Conservation (phyloP, 2,329 filamentous ascomycete genomes). For the Polychaeton citri region DNA sequence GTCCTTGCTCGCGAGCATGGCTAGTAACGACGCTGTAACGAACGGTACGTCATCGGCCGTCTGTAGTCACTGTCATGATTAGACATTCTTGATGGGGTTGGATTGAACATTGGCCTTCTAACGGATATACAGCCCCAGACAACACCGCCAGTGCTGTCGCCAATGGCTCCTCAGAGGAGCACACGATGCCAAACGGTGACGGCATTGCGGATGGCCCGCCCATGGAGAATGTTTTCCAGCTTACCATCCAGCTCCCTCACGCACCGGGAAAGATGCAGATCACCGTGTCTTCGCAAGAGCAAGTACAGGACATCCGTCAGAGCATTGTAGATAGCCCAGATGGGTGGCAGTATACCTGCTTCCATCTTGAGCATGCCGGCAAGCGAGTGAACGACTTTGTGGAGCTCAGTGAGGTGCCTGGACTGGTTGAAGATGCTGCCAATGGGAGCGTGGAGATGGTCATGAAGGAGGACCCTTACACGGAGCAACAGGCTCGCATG, state of each 20-base stretch:
- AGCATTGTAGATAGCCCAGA: constrained; percentile 86
- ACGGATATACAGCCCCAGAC: too few relatives aligned
- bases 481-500: constrained; percentile 93
- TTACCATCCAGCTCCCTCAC: constrained; percentile 73
- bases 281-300: constrained; percentile 77
- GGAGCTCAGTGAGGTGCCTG: constrained; percentile 77
- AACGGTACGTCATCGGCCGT: not conserved
- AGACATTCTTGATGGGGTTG: too few relatives aligned
- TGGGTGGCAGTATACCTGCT: constrained; percentile 96
- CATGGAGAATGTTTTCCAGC: constrained; percentile 43
- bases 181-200: constrained; percentile 6
- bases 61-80: too few relatives aligned
- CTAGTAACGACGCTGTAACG: constrained; percentile 5
- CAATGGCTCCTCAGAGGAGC: constrained; percentile 4
- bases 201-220: constrained; percentile 7
- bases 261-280: constrained; percentile 68
- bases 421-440: constrained; percentile 62
- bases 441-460: constrained; percentile 58
- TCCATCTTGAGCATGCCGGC: constrained; percentile 86
- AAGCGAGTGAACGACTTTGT: constrained; percentile 90
- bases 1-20: constrained; percentile 4
- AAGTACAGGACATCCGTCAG: constrained; percentile 93
- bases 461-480: constrained; percentile 60
- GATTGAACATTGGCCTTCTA: too few relatives aligned
- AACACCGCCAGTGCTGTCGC: constrained; percentile 3